phyloP scores from a whole-genome alignment of 257 asterid species.

The Solanum tacnaense region DNA sequence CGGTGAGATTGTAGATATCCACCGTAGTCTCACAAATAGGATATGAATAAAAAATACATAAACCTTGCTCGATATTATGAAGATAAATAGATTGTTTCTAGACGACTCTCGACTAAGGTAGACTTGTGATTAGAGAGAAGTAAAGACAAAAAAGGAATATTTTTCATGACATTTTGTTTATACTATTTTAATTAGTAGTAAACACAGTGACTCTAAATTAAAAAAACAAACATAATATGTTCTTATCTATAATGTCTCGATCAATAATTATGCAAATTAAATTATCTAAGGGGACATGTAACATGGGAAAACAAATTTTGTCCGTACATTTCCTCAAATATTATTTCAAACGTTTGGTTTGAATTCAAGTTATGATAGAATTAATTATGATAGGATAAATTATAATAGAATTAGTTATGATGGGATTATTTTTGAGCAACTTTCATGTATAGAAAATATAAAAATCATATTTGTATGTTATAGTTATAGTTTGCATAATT shows the following conservation, averaged over 20 bases:
- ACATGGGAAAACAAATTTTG: background rate
- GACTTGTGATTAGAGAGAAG: background rate
- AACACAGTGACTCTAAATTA: background rate
- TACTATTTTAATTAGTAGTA: background rate
- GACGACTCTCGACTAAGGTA: rapidly evolving
- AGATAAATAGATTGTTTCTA: rapidly evolving
- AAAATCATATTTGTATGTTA: no score
- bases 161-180: background rate
- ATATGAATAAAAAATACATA: background rate
- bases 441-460: no score
- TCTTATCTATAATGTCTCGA: background rate
- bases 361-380: no score
- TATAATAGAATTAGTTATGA: no score
- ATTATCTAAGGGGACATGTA: background rate
- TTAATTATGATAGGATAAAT: no score
- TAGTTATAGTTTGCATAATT: no score
- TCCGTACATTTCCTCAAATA: background rate
- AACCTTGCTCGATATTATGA: background rate
- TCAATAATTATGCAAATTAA: background rate
- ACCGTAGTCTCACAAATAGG: background rate
- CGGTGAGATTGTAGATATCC: rapidly evolving
- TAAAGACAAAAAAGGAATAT: background rate
- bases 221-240: background rate
- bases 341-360: background rate
- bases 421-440: no score